phyloP scores from a whole-genome alignment of 345 rosid species.

The Rubroshorea leprosula region DNA sequence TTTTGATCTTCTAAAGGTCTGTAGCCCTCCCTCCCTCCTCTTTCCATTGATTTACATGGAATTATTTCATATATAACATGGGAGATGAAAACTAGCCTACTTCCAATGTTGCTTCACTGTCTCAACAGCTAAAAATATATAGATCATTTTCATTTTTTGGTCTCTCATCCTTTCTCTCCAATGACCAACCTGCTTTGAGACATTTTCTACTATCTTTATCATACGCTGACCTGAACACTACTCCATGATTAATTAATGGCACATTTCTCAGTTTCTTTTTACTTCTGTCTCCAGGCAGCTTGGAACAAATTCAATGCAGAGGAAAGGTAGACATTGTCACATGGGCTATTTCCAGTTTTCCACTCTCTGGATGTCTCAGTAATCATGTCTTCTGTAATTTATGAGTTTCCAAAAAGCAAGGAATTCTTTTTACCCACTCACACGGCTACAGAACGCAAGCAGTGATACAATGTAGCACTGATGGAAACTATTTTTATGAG shows the following conservation, averaged over 20 bases:
- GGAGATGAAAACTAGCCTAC: too few relatives aligned
- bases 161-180: too few relatives aligned
- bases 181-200: too few relatives aligned
- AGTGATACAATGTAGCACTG: not conserved
- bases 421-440: not conserved
- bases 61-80: not conserved
- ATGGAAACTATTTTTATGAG: too few relatives aligned
- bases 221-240: not conserved
- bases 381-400: too few relatives aligned
- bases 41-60: not conserved
- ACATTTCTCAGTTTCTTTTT: not conserved
- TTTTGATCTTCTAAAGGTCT: conserved; percentile 89
- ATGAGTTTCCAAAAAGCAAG: too few relatives aligned
- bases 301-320: conserved; percentile 70
- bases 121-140: not conserved
- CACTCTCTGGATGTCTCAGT: not conserved
- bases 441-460: not conserved
- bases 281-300: conserved; percentile 44
- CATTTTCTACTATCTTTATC: too few relatives aligned
- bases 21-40: not conserved
- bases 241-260: not conserved
- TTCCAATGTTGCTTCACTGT: too few relatives aligned
- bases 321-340: conserved; percentile 28
- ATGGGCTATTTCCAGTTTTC: not conserved
- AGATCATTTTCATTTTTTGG: too few relatives aligned